Conservation (phyloP, 495 filamentous ascomycete species). For the Podospora didyma region DNA sequence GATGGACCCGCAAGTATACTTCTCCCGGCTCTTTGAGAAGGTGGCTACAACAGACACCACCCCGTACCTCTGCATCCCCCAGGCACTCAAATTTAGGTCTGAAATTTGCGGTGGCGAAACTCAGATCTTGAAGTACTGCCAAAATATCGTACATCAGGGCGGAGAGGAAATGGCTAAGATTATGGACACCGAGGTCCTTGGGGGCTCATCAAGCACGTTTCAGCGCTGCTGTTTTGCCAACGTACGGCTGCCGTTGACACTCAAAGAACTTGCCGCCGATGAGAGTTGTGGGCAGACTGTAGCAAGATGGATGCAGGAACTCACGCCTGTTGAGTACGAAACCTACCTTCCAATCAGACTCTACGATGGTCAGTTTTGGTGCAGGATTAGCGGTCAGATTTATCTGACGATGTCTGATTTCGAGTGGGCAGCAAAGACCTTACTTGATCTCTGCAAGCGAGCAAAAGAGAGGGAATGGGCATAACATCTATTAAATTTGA, state of each 20-base stretch:
- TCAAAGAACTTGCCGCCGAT: slow-evolving; percentile 17
- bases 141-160: slow-evolving; percentile 51
- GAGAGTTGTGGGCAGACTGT: not conserved
- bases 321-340: slow-evolving; percentile 39
- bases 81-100: slow-evolving; percentile 60
- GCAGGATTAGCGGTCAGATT: slow-evolving; percentile 62
- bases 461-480: slow-evolving; percentile 24
- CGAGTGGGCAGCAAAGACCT: slow-evolving; percentile 51
- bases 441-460: slow-evolving; percentile 54
- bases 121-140: slow-evolving; percentile 56
- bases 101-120: slow-evolving; percentile 70
- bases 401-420: slow-evolving; percentile 69
- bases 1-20: slow-evolving; percentile 32
- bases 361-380: slow-evolving; percentile 58
- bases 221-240: slow-evolving; percentile 52
- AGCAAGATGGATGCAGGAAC: slow-evolving; percentile 10
- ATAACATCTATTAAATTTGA: no score
- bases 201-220: slow-evolving; percentile 39
- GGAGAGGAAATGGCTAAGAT: slow-evolving; percentile 53
- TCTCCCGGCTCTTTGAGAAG: slow-evolving; percentile 65
- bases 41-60: slow-evolving; percentile 68
- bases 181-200: slow-evolving; percentile 65
- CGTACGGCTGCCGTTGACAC: slow-evolving; percentile 59
- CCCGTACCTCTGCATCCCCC: slow-evolving; percentile 61
- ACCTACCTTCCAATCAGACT: slow-evolving; percentile 59